Conservation (phyloP, 1,139 yeast genomes). For the Debaryomyces fabryi region DNA sequence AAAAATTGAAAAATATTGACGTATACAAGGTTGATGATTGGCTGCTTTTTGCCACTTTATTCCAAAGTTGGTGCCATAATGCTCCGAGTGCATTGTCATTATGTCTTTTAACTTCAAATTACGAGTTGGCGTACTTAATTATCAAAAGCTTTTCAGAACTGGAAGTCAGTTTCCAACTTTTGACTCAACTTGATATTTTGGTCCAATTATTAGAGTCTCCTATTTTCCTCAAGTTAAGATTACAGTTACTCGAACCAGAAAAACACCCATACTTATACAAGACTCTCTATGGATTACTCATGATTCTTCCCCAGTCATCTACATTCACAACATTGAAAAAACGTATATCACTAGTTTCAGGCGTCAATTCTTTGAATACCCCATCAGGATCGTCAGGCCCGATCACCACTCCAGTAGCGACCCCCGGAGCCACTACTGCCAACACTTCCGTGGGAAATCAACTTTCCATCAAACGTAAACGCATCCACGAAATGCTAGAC, state of each 20-base stretch:
- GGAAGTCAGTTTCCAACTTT: slow-evolving; percentile 70
- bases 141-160: slow-evolving; percentile 74
- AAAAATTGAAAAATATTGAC: slow-evolving; percentile 57
- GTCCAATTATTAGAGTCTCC: slow-evolving; percentile 83
- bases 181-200: slow-evolving; percentile 77
- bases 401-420: slow-evolving; percentile 24
- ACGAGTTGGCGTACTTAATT: slow-evolving; percentile 82
- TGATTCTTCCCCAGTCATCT: slow-evolving; percentile 95
- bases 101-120: slow-evolving; percentile 85
- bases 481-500: slow-evolving; percentile 58
- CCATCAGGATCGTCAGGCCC: slow-evolving; percentile 17
- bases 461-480: slow-evolving; percentile 44
- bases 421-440: slow-evolving; percentile 22
- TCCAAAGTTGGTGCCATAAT: slow-evolving; percentile 91
- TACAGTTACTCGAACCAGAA: slow-evolving; percentile 87
- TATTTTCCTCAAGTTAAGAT: slow-evolving; percentile 81
- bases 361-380: slow-evolving; percentile 23
- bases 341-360: slow-evolving; percentile 58
- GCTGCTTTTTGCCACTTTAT: slow-evolving; percentile 72
- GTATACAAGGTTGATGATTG: slow-evolving; percentile 61
- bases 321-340: slow-evolving; percentile 83
- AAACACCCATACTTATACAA: slow-evolving; percentile 81
- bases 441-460: slow-evolving; percentile 24
- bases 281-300: slow-evolving; percentile 86
- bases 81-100: slow-evolving; percentile 87